Base-by-base conservation (phyloP, 768 basidiomycete genomes). In the Boletus speciosus region DNA sequence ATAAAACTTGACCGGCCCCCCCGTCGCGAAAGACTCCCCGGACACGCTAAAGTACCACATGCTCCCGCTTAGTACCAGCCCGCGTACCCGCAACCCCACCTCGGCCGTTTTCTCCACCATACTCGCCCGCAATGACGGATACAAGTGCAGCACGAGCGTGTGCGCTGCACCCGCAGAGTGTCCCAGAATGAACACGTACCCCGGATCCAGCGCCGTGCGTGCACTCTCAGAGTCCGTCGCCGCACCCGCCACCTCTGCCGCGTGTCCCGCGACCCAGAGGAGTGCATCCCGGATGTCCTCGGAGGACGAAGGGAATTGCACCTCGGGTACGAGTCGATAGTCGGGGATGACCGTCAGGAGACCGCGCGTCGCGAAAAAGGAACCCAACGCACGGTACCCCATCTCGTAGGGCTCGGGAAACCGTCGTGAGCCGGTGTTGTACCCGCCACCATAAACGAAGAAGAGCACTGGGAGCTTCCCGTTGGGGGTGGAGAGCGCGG, bases 401-500 rank as follows among this genome's bases (percentile, higher is more conserved):
- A 85, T 74, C 41, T 80, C 77, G 41, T 73, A 72, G 0, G 83
- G 77, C 9, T 75, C 68, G 1, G 76, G 71, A 39, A 79, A 62
- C 8, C 69, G 74, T n/a, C 82, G 78, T 0, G 73, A 71, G 1
- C 86, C 86, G 0, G 66, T 63, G 56, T 70, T 69, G 62, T 84
- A 85, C 3, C 85, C 84, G 2, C 86, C 86, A 1, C 86, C 86
- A 56, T 89, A 88, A 39, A 82, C 55, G 68, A 80, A 87, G 66
- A 88, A 79, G 25, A 88, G 68, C 21, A 87, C 71, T 0, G 82
- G 82, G 0, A 76, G 70, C 49, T 67, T 70, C 23, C 61, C 61
- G 19, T 54, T 50, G 12, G 60, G 21, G 3, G 62, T 68, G 6
- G 64, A 60, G 6, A 66, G 58, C n/a, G 59, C 54, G 11, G 62